These are phyloP conservation scores for Amphirosellinia nigrospora DNA, from an alignment of 495 filamentous ascomycete species.

Conservation along the genomic window DNA sequence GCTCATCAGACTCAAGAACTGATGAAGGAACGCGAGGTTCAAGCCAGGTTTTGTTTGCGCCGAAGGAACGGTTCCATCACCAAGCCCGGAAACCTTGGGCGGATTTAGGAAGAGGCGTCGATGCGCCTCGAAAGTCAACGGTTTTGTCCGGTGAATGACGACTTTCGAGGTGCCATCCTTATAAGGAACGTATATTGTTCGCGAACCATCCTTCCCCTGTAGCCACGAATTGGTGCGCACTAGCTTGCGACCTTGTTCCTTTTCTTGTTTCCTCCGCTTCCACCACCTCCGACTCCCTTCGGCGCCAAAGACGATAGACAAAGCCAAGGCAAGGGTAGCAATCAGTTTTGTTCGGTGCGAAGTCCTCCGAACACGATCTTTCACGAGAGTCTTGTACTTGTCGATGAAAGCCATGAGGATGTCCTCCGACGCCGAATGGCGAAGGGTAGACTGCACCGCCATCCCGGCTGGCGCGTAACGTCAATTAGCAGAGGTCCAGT, in stretches of 20 bases:
- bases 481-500: slow-evolving; percentile 28
- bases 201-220: slow-evolving; percentile 88
- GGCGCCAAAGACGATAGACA: slow-evolving; percentile 76
- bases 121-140: slow-evolving; percentile 94
- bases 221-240: slow-evolving; percentile 91
- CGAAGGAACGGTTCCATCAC: slow-evolving; percentile 83
- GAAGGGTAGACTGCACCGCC: slow-evolving; percentile 87
- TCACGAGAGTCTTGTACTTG: slow-evolving; percentile 68
- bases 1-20: slow-evolving; percentile 91
- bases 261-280: slow-evolving; percentile 71
- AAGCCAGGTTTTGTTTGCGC: slow-evolving; percentile 90
- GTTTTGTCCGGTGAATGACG: slow-evolving; percentile 89
- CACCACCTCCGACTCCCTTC: slow-evolving; percentile 80
- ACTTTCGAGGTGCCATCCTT: slow-evolving; percentile 86
- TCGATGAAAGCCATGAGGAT: slow-evolving; percentile 70
- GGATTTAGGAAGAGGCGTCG: slow-evolving; percentile 91
- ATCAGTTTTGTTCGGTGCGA: slow-evolving; percentile 73
- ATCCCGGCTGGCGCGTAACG: slow-evolving; percentile 54
- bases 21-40: slow-evolving; percentile 97
- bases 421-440: slow-evolving; percentile 65
- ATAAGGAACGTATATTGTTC: slow-evolving; percentile 94
- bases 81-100: slow-evolving; percentile 74
- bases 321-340: slow-evolving; percentile 72
- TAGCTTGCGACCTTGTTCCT: slow-evolving; percentile 76
- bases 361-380: slow-evolving; percentile 63